Percentiles rank a stretch among this genome's conserved stretches.
Evolutionary conservation across 352 stramenopile genomes (phyloP).

Genomic region (Globisporangium alternatum): DNA sequence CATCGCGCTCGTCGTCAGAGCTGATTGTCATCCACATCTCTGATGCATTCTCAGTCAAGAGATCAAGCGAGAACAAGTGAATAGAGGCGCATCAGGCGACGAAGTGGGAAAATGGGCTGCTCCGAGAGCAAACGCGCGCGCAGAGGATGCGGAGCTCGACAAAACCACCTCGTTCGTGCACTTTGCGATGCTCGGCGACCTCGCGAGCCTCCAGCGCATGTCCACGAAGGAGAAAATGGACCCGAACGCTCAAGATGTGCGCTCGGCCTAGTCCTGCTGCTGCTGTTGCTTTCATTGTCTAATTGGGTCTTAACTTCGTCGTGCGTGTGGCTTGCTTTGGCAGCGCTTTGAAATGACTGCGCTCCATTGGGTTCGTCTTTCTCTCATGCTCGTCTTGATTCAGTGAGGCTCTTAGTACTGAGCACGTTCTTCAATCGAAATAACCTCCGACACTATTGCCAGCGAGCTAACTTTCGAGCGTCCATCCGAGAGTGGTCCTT

Average conservation of each 20-base stretch:
- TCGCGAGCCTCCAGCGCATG: constrained; percentile 41
- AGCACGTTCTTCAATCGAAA: neutral
- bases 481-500: constrained; percentile 6
- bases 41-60: neutral
- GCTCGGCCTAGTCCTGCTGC: neutral
- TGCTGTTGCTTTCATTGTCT: neutral
- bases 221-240: constrained; percentile 45
- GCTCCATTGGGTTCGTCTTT: constrained; percentile 45
- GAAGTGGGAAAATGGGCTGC: neutral
- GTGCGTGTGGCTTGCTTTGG: neutral
- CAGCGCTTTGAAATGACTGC: constrained; percentile 80
- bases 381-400: neutral
- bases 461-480: constrained; percentile 21
- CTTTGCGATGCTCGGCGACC: constrained; percentile 46
- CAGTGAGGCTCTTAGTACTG: neutral
- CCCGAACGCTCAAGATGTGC: constrained; percentile 60
- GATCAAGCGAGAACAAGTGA: neutral
- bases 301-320: neutral
- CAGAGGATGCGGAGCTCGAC: constrained; percentile 27
- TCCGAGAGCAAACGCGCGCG: neutral
- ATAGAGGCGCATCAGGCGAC: too few species aligned
- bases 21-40: too few species aligned
- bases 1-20: neutral
- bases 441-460: neutral
- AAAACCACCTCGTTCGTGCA: constrained; percentile 52